Conservation (phyloP, 768 basidiomycete genomes). For the Cyathus striatus region DNA sequence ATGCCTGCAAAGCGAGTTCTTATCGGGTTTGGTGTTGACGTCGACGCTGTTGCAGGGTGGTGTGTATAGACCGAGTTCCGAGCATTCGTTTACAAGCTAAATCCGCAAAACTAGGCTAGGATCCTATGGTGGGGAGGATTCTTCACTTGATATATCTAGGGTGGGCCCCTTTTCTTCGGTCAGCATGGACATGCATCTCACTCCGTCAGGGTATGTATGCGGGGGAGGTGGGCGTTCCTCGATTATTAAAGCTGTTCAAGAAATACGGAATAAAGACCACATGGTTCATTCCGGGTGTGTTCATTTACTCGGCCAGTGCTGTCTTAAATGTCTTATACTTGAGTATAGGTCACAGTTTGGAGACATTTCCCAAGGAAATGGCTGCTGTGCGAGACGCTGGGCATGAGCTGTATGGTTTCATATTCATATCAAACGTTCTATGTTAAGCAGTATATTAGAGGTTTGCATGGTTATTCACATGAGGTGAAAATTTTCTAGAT, state of each 20-base stretch:
- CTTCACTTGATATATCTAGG: slow-evolving; percentile 62
- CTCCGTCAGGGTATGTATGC: slow-evolving; percentile 58
- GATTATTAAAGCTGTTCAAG: slow-evolving; percentile 65
- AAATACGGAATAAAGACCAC: slow-evolving; percentile 66
- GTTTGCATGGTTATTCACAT: slow-evolving; percentile 69
- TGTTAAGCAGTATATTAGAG: slow-evolving; percentile 25
- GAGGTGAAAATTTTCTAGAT: slow-evolving; percentile 31
- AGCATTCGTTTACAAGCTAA: background rate
- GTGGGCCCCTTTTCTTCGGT: slow-evolving; percentile 19
- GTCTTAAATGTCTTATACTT: background rate
- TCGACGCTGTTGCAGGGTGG: slow-evolving; percentile 78
- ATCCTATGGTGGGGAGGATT: slow-evolving; percentile 73
- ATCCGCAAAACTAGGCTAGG: slow-evolving; percentile 43
- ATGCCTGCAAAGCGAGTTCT: slow-evolving; percentile 55
- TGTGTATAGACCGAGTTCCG: slow-evolving; percentile 12
- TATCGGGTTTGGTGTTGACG: slow-evolving; percentile 64
- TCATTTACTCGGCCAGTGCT: background rate
- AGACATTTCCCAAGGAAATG: slow-evolving; percentile 71
- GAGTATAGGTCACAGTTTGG: slow-evolving; percentile 56
- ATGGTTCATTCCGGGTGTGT: slow-evolving; percentile 70
- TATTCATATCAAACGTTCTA: background rate
- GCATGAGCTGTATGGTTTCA: slow-evolving; percentile 52
- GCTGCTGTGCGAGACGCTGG: slow-evolving; percentile 66
- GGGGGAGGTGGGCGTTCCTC: slow-evolving; percentile 67
- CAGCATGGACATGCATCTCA: background rate